Evolutionary conservation across 192 early-diverging fungal species (phyloP), one percentile per base, ranked within the genome.

Genomic region (Rhizoclosmatium globosum): DNA sequence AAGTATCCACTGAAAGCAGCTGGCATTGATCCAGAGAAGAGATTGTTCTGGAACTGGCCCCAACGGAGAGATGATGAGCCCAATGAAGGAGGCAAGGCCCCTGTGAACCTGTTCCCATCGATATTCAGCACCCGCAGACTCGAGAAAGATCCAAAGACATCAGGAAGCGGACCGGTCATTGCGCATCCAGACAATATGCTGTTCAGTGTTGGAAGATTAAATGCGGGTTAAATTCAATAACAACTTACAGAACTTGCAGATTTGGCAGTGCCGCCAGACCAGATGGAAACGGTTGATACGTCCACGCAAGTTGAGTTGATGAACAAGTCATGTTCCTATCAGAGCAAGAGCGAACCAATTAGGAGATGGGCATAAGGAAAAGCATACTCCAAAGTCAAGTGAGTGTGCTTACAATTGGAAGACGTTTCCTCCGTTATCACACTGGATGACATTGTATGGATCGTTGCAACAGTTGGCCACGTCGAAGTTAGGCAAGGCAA

Each of bases 91-190:
- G 60, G 60, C 6, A 62, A 38, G 4, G 60, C 60, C 17, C 60
- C 60, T 21, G 60, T 31, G 21, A 62, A 62, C 60, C 31, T 4
- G 21, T 62, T 62, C 60, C 60, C 60, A 62, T 62, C 60, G 9
- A 62, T 4, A 4, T 4, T 62, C n/a, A 62, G 21, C 6, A 62
- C 65, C 6, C 6, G 39, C 21, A 67, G 44, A 7, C 4, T 6
- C 21, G 23, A 21, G 3, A 62, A 6, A 21, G 6, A 62, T 62
- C 60, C 60, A 62, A 62, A 62, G 3, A 62, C 60, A 21, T 62
- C 60, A 17, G 60, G 60, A 4, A 62, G 6, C 9, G 6, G 9
- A 38, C 60, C 60, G 4, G 6, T 62, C 60, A 62, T 62, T 62
- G 4, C n/a, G 31, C 60, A 62, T 4, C 60, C 65, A 39, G 23